Evolutionary conservation across 805 yeast genomes (phyloP).

Genomic region (Candida koratica): DNA sequence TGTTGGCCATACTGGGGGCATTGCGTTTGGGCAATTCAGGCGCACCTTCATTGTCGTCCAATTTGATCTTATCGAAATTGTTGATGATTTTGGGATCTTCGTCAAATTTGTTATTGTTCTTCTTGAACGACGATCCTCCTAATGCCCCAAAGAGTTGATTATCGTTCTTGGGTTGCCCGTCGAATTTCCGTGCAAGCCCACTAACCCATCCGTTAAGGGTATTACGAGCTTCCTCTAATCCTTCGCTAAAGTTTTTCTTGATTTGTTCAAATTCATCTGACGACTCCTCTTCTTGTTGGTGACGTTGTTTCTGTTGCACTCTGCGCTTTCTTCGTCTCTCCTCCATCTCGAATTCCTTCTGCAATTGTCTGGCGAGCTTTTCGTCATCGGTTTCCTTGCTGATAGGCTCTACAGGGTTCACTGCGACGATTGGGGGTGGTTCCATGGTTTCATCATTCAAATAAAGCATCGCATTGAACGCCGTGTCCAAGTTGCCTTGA

Average conservation of each 20-base stretch:
- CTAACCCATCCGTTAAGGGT: conserved; percentile 78
- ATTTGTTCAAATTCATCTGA: conserved; percentile 63
- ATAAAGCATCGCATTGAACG: conserved; percentile 82
- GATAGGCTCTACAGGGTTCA: conserved; percentile 34
- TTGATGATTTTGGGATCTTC: conserved; percentile 54
- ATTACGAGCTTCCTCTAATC: conserved; percentile 75
- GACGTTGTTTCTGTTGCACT: conserved; percentile 11
- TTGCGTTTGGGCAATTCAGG: conserved; percentile 19
- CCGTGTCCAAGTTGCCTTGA: conserved; percentile 73
- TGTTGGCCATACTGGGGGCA: conserved; percentile 16
- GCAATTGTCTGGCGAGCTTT: conserved; percentile 73
- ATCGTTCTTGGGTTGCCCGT: conserved; percentile 8
- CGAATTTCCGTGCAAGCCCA: conserved; percentile 54
- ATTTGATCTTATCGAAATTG: conserved; percentile 43
- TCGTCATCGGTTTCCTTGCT: conserved; percentile 56
- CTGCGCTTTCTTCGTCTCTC: conserved; percentile 34
- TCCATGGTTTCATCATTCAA: conserved; percentile 66
- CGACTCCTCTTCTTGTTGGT: conserved; percentile 20
- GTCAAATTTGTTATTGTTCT: conserved; percentile 32
- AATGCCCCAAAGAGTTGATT: conserved; percentile 41
- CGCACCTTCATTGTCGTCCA: conserved; percentile 31
- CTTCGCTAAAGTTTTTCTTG: conserved; percentile 64
- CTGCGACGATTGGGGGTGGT: conserved; percentile 43
- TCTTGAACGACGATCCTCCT: conserved; percentile 40
- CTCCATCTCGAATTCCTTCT: conserved; percentile 54